Conservation (phyloP, 768 basidiomycete genomes). For the Mycena rosella region DNA sequence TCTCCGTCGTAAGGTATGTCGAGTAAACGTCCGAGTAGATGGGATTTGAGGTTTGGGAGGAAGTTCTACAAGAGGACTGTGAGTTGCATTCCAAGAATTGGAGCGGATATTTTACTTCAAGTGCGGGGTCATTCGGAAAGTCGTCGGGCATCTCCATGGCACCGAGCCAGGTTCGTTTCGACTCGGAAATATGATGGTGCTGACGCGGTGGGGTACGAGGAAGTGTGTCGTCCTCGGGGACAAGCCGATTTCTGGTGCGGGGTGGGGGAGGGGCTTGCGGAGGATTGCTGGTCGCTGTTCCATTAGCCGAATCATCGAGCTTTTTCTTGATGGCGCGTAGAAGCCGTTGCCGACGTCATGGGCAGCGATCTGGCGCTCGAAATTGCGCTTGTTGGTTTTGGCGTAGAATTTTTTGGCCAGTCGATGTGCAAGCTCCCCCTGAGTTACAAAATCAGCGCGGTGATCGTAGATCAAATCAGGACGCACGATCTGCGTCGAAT, state of each 20-base stretch:
- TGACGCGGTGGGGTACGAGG: slow-evolving; percentile 11
- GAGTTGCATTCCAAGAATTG: neutral
- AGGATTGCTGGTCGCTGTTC: too few species aligned
- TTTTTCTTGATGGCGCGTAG: neutral
- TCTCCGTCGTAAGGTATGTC: neutral
- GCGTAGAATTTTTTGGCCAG: slow-evolving; percentile 45
- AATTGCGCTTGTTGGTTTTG: slow-evolving; percentile 42
- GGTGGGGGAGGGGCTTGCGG: neutral
- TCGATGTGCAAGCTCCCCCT: slow-evolving; percentile 50
- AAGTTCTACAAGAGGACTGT: neutral
- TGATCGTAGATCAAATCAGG: neutral
- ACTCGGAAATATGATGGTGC: slow-evolving; percentile 27
- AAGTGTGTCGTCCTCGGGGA: neutral
- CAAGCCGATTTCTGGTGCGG: neutral
- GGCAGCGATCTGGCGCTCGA: slow-evolving; percentile 37
- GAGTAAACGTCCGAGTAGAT: slow-evolving; percentile 1
- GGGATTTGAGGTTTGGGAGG: neutral
- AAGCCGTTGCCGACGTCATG: neutral
- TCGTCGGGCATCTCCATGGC: neutral
- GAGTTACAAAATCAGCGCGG: neutral
- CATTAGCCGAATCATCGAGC: too few species aligned
- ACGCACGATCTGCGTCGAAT: too few species aligned
- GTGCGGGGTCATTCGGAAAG: slow-evolving; percentile 2
- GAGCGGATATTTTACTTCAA: neutral
- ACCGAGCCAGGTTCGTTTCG: slow-evolving; percentile 2